Conservation (phyloP, 208 protist species). For the Crithidia thermophila region DNA sequence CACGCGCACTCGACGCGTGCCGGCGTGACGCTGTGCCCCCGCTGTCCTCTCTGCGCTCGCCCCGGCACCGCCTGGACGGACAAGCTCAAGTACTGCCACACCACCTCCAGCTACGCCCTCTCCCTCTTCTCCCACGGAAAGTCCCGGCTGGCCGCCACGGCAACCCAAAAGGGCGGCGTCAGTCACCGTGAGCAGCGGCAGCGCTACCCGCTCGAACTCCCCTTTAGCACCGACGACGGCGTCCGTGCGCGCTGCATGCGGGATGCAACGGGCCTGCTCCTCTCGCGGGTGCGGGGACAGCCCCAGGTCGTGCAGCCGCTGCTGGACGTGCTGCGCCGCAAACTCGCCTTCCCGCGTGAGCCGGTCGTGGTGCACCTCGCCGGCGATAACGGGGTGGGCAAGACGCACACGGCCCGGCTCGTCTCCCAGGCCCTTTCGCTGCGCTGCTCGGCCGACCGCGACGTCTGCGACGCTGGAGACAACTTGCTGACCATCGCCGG, state of each 20-base stretch:
- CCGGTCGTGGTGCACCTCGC: slow-evolving; percentile 81
- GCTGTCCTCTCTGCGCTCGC: slow-evolving; percentile 50
- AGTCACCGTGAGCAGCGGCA: slow-evolving; percentile 18
- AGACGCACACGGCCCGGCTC: slow-evolving; percentile 70
- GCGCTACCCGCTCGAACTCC: slow-evolving; percentile 48
- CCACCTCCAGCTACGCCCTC: slow-evolving; percentile 22
- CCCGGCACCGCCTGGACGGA: slow-evolving; percentile 18
- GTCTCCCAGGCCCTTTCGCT: slow-evolving; percentile 69
- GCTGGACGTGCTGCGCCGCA: slow-evolving; percentile 49
- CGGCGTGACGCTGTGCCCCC: slow-evolving; percentile 33
- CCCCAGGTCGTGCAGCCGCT: slow-evolving; percentile 53
- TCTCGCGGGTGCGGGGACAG: slow-evolving; percentile 53
- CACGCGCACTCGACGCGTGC: not conserved
- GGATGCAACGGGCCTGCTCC: slow-evolving; percentile 52
- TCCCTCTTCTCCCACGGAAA: slow-evolving; percentile 26
- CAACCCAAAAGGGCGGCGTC: not conserved
- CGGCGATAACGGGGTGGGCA: slow-evolving; percentile 86
- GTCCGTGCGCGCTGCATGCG: slow-evolving; percentile 43
- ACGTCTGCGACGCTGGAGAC: slow-evolving; percentile 63
- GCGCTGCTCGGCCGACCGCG: slow-evolving; percentile 33
- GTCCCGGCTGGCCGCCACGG: slow-evolving; percentile 14
- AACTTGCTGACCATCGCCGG: slow-evolving; percentile 69
- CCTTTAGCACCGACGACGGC: slow-evolving; percentile 46
- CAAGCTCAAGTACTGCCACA: slow-evolving; percentile 48
- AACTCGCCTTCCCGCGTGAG: slow-evolving; percentile 57